Evolutionary conservation across 139 green algal genomes (phyloP).

Genomic region (Dunaliella sp.): DNA sequence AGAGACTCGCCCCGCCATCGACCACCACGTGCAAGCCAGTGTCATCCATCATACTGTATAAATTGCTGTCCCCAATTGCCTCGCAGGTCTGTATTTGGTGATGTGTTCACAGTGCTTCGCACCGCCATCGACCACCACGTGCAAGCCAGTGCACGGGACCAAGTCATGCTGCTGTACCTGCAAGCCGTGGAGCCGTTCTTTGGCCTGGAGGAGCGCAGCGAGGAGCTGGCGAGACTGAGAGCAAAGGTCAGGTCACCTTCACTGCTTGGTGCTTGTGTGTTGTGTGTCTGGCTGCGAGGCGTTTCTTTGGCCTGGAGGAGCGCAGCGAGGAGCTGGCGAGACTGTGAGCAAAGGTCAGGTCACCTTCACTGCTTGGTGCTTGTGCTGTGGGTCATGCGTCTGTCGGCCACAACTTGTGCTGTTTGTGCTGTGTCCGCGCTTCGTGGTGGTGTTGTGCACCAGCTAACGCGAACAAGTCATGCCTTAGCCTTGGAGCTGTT

Average conservation of each 20-base stretch:
- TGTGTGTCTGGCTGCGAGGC: background rate
- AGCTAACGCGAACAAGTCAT: too few relatives aligned
- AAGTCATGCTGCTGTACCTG: slow-evolving; percentile 75
- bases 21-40: too few relatives aligned
- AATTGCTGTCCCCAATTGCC: background rate
- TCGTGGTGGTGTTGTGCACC: too few relatives aligned
- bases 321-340: background rate
- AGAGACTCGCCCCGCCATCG: too few relatives aligned
- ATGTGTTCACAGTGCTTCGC: slow-evolving; percentile 77
- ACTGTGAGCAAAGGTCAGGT: too few relatives aligned
- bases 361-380: too few relatives aligned
- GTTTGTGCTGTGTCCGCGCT: too few relatives aligned
- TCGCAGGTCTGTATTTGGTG: slow-evolving; percentile 52
- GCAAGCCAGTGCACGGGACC: slow-evolving; percentile 12
- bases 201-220: slow-evolving; percentile 51
- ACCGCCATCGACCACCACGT: slow-evolving; percentile 36
- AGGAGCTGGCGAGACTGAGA: slow-evolving; percentile 22
- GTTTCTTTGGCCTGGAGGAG: background rate
- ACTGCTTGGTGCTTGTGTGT: background rate
- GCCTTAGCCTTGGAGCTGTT: too few relatives aligned
- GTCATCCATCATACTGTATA: too few relatives aligned
- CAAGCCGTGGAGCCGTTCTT: slow-evolving; percentile 88
- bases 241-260: slow-evolving; percentile 14
- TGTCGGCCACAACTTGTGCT: too few relatives aligned
- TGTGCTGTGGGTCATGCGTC: too few relatives aligned